Conservation (phyloP, 2,329 filamentous ascomycete species). For the Colletotrichum simmondsii region DNA sequence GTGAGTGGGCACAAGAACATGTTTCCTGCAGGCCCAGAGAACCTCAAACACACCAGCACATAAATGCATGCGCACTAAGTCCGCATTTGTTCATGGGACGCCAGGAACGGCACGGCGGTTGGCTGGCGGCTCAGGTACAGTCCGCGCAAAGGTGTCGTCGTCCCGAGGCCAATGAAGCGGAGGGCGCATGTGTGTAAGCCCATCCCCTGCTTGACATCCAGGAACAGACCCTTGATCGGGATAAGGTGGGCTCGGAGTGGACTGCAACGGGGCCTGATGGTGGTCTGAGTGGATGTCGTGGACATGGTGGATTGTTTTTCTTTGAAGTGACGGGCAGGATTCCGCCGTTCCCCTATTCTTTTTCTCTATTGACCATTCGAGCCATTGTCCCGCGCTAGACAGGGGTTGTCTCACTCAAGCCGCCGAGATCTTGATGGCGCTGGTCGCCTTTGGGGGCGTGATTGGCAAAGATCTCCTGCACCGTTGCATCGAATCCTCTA, state of each 20-base stretch:
- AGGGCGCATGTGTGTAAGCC: slow-evolving; percentile 13
- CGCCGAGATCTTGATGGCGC: slow-evolving; percentile 33
- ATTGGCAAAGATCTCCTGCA: slow-evolving; percentile 25
- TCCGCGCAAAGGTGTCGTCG: slow-evolving; percentile 8
- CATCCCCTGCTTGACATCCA: slow-evolving; percentile 9
- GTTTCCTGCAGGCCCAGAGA: slow-evolving; percentile 11
- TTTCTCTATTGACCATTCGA: background rate
- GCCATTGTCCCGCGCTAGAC: slow-evolving; percentile 20
- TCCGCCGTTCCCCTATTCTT: slow-evolving; percentile 19
- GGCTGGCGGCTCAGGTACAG: slow-evolving; percentile 23
- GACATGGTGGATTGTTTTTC: background rate
- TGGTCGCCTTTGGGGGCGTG: slow-evolving; percentile 15
- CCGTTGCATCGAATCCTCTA: slow-evolving; percentile 14
- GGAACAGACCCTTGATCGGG: slow-evolving; percentile 17
- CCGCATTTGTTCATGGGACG: background rate
- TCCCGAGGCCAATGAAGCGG: slow-evolving; percentile 18
- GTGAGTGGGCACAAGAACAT: background rate
- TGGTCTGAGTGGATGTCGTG: background rate
- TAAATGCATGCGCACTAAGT: background rate
- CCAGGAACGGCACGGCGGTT: slow-evolving; percentile 27
- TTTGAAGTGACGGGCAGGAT: background rate
- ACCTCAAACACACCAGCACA: background rate
- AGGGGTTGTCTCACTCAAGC: slow-evolving; percentile 13
- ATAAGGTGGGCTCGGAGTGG: background rate
- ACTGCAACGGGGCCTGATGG: background rate